These are phyloP conservation scores for Moricandia arvensis DNA, from an alignment of 345 rosid genomes.

Conservation along the genomic window DNA sequence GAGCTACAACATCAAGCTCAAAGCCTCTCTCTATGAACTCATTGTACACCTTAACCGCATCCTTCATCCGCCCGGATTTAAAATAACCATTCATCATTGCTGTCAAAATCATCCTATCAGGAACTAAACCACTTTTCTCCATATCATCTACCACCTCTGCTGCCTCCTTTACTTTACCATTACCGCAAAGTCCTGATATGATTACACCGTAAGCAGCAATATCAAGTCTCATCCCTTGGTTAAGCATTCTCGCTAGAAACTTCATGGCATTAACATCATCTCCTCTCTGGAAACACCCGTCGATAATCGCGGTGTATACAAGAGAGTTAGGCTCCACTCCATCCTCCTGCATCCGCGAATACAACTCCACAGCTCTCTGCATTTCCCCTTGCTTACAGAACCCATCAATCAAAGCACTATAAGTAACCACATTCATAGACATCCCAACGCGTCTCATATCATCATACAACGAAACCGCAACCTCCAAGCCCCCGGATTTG, in stretches of 20 bases:
- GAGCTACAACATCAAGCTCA: slow-evolving; percentile 46
- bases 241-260: slow-evolving; percentile 38
- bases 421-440: slow-evolving; percentile 40
- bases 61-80: slow-evolving; percentile 39
- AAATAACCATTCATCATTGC: slow-evolving; percentile 44
- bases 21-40: slow-evolving; percentile 35
- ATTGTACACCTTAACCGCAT: slow-evolving; percentile 29
- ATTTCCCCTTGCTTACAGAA: slow-evolving; percentile 41
- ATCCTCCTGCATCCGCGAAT: slow-evolving; percentile 32
- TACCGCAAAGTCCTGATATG: slow-evolving; percentile 42
- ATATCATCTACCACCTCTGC: slow-evolving; percentile 30
- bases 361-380: slow-evolving; percentile 40
- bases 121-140: slow-evolving; percentile 39
- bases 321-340: slow-evolving; percentile 34
- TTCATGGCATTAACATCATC: slow-evolving; percentile 39
- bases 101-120: slow-evolving; percentile 42
- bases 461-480: slow-evolving; percentile 34
- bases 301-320: slow-evolving; percentile 40
- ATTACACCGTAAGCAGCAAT: slow-evolving; percentile 37
- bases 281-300: slow-evolving; percentile 41
- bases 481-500: slow-evolving; percentile 42
- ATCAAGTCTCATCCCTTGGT: slow-evolving; percentile 42
- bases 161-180: slow-evolving; percentile 36
- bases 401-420: slow-evolving; percentile 43
- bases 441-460: slow-evolving; percentile 35